Percentiles rank a stretch among this genome's conserved stretches.
Conservation (phyloP, 2,329 filamentous ascomycete species). For the Epichloe sylvatica region DNA sequence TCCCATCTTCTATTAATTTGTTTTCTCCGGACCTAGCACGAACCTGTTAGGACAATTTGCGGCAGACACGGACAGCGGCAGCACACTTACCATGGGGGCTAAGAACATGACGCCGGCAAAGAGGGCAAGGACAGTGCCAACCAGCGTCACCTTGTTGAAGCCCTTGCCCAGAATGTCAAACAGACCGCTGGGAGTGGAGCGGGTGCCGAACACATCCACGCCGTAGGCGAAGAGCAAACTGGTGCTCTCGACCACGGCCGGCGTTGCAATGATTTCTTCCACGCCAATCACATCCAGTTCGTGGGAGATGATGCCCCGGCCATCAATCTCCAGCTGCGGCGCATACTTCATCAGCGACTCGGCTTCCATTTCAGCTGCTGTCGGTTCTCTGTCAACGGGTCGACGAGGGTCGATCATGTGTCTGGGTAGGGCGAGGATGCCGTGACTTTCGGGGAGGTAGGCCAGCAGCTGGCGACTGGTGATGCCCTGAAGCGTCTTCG, state of each 20-base stretch:
- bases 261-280: slow-evolving; percentile 55
- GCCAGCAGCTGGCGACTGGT: slow-evolving; percentile 70
- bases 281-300: slow-evolving; percentile 69
- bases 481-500: slow-evolving; percentile 85
- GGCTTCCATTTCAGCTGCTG: slow-evolving; percentile 55
- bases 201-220: slow-evolving; percentile 73
- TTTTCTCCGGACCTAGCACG: slow-evolving; percentile 42
- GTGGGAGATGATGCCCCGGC: slow-evolving; percentile 68
- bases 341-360: slow-evolving; percentile 70
- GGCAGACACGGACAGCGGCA: background rate
- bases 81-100: slow-evolving; percentile 64
- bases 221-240: slow-evolving; percentile 81
- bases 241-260: slow-evolving; percentile 80
- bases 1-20: slow-evolving; percentile 55
- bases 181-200: slow-evolving; percentile 71
- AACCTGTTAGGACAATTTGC: slow-evolving; percentile 18
- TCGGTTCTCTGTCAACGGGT: slow-evolving; percentile 73
- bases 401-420: slow-evolving; percentile 71
- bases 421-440: slow-evolving; percentile 68
- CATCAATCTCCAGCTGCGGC: slow-evolving; percentile 70
- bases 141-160: slow-evolving; percentile 79
- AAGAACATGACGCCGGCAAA: slow-evolving; percentile 62
- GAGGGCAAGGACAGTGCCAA: slow-evolving; percentile 72
- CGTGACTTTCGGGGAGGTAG: slow-evolving; percentile 56
- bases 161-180: slow-evolving; percentile 90